A percentile compares a stretch with the other conserved stretches of the same genome.
phyloP scores from a whole-genome alignment of 176 grass and related monocot species.

The Saccharum spontaneum region DNA sequence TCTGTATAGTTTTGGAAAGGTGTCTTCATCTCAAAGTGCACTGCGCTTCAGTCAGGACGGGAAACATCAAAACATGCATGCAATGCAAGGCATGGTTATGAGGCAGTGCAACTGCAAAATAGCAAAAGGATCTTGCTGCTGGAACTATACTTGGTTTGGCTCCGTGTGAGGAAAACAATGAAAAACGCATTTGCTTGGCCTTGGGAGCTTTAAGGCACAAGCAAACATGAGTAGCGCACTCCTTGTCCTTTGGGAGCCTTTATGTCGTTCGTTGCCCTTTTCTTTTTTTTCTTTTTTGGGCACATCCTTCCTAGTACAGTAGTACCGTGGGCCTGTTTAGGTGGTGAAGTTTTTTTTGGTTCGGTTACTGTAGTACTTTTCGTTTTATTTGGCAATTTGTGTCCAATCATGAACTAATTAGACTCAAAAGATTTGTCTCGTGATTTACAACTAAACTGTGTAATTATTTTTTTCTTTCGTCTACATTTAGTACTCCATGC shows the following conservation, averaged over 20 bases:
- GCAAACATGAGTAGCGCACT: constrained; percentile 63
- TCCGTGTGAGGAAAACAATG: background rate
- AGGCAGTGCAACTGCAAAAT: background rate
- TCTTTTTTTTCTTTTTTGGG: background rate
- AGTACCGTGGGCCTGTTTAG: background rate
- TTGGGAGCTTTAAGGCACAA: constrained; percentile 55
- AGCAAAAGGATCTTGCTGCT: constrained; percentile 15
- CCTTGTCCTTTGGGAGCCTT: constrained; percentile 44
- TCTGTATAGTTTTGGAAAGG: constrained; percentile 1
- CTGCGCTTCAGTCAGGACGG: background rate
- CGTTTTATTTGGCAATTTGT: too few species aligned
- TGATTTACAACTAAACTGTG: too few species aligned
- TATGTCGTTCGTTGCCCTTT: constrained; percentile 38
- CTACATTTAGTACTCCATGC: too few species aligned
- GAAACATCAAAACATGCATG: constrained; percentile 4
- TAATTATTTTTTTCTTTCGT: too few species aligned
- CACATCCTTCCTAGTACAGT: constrained; percentile 39
- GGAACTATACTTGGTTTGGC: constrained; percentile 39
- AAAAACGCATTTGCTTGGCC: constrained; percentile 43
- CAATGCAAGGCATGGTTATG: constrained; percentile 1
- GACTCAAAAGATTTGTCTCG: too few species aligned
- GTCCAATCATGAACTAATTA: too few species aligned
- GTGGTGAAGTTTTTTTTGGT: too few species aligned
- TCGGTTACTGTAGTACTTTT: too few species aligned
- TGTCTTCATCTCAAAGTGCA: constrained; percentile 14